These are phyloP conservation scores for Stylonectria norvegica DNA, from an alignment of 2,329 filamentous ascomycete genomes.

Conservation along the genomic window DNA sequence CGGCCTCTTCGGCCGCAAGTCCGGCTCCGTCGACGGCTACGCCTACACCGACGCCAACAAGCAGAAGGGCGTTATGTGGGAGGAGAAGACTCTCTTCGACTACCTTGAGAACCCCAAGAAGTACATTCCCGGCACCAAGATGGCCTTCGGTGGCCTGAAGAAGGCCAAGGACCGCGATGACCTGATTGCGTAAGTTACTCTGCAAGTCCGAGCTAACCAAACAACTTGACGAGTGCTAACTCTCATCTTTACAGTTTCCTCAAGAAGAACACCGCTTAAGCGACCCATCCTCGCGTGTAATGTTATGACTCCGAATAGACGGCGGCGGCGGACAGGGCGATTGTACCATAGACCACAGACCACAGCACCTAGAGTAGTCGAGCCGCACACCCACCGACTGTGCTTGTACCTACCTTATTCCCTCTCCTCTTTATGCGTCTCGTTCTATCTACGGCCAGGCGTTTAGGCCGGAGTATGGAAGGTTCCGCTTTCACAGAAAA, in stretches of 20 bases:
- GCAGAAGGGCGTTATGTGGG: slow-evolving; percentile 87
- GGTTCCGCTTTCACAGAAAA: neutral
- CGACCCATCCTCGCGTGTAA: slow-evolving; percentile 32
- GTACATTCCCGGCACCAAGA: slow-evolving; percentile 99
- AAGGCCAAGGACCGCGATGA: slow-evolving; percentile 99
- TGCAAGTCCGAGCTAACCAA: neutral
- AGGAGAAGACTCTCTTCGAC: slow-evolving; percentile 81
- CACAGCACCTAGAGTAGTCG: slow-evolving; percentile 29
- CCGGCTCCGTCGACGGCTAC: slow-evolving; percentile 86
- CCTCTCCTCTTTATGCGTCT: slow-evolving; percentile 34
- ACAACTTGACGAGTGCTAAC: slow-evolving; percentile 22
- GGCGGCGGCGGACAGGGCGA: slow-evolving; percentile 30
- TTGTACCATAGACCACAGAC: slow-evolving; percentile 39
- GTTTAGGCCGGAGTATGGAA: slow-evolving; percentile 17
- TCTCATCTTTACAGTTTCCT: slow-evolving; percentile 53
- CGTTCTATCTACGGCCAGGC: slow-evolving; percentile 17
- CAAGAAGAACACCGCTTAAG: slow-evolving; percentile 67
- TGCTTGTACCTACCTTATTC: slow-evolving; percentile 34
- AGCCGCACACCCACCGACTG: slow-evolving; percentile 21
- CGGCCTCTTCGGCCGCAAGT: slow-evolving; percentile 97
- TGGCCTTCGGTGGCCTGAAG: slow-evolving; percentile 99
- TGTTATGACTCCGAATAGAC: slow-evolving; percentile 38
- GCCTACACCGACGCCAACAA: slow-evolving; percentile 99
- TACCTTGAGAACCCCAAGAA: slow-evolving; percentile 99
- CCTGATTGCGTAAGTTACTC: slow-evolving; percentile 79